Conservation (phyloP, 371 early-diverging fungal genomes). For the Mucor irregularis region DNA sequence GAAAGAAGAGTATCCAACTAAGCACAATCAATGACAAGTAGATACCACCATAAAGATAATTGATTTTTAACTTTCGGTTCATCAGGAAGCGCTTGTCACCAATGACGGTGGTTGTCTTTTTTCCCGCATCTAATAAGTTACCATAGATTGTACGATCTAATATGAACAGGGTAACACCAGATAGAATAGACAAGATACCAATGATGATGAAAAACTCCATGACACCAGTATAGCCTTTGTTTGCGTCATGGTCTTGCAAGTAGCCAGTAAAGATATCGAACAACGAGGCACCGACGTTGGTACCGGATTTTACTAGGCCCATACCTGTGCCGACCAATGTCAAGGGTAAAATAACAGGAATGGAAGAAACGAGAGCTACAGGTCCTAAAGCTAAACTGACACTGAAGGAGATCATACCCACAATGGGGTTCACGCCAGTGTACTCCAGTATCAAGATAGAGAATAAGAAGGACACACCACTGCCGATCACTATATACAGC, state of each 20-base stretch:
- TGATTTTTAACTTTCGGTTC: constrained; percentile 27
- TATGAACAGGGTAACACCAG: constrained; percentile 45
- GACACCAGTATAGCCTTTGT: constrained; percentile 54
- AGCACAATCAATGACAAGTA: constrained; percentile 33
- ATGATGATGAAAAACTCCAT: constrained; percentile 58
- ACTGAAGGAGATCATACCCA: constrained; percentile 67
- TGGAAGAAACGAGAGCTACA: constrained; percentile 64
- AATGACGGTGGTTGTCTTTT: neutral
- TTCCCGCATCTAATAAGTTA: constrained; percentile 38
- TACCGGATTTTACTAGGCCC: constrained; percentile 68
- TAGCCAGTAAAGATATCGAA: constrained; percentile 68
- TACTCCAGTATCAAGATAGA: constrained; percentile 59
- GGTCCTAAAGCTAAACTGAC: constrained; percentile 69
- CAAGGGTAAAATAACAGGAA: constrained; percentile 62
- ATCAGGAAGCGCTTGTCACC: constrained; percentile 13
- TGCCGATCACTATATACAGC: constrained; percentile 44
- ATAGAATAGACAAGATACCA: constrained; percentile 39
- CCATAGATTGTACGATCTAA: constrained; percentile 44
- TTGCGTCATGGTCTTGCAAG: constrained; percentile 56
- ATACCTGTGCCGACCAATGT: constrained; percentile 67
- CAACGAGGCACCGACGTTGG: constrained; percentile 64
- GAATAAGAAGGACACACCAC: constrained; percentile 43
- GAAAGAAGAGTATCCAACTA: constrained; percentile 57
- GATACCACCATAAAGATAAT: constrained; percentile 52
- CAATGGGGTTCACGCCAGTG: constrained; percentile 48